Evolutionary conservation across 2,329 filamentous ascomycete species (phyloP), one percentile per base, ranked within the genome.

Genomic region (Fusarium albidum): DNA sequence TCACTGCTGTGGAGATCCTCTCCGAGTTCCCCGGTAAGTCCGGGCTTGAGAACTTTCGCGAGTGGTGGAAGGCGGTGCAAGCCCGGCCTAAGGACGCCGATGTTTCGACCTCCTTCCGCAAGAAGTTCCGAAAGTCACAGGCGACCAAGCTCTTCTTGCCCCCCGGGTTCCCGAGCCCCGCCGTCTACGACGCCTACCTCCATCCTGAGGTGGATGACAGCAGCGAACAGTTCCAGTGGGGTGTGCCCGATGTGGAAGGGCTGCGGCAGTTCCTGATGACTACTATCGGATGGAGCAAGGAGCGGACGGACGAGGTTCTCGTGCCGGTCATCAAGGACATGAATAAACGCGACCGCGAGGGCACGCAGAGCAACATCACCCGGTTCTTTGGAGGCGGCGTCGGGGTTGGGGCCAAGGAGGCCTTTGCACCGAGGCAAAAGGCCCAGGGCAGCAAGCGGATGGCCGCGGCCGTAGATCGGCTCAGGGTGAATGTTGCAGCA

Each of bases 351-450:
- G 90, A 91, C 61, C 81, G 86, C 25, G 95, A 98, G 75, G 95
- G 95, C 7, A 98, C 94, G 14, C 95, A 99, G 78, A 88, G 87
- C 52, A 99, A 99, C 65, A 96, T 99, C 61, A 99, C 95, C n/a
- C 82, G 87, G 18, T 99, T 88, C 72, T 97, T 98, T 71, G 84
- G 86, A 11, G 94, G 94, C 0, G 75, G 78, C 5, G 87, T 92
- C 0, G 90, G 90, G 0, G 82, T 81, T 1, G 90, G 90, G 1
- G 83, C 83, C 11, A 82, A 77, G 31, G 83, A 87, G 56, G 84
- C 82, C 0, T 93, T 91, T 75, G 90, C 80, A 18, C 91, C 90
- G 0, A 82, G 89, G 49, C 86, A 87, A 58, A 84, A 77, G 21
- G 81, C 76, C 11, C 83, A 83, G 53, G 85, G 83, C 31, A 93